These are phyloP conservation scores for Bruguiera hainesii DNA, from an alignment of 441 rosid species.

Conservation along the genomic window DNA sequence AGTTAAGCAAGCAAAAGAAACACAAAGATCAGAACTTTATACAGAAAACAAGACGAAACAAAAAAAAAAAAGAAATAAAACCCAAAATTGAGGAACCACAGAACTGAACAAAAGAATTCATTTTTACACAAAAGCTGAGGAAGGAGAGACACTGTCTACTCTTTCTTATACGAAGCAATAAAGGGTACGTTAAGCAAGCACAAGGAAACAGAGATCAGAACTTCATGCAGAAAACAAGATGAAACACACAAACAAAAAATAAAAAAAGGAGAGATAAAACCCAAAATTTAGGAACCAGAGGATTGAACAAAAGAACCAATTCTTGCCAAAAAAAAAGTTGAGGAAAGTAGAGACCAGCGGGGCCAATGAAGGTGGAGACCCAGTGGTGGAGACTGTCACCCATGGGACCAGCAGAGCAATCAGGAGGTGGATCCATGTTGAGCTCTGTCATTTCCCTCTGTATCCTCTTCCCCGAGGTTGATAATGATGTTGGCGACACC, in stretches of 20 bases:
- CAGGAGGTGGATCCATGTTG: conserved; percentile 65
- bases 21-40: not conserved
- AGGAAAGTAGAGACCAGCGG: conserved; percentile 40
- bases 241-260: not conserved
- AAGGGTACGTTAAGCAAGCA: not conserved
- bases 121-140: not conserved
- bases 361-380: conserved; percentile 85
- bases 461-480: conserved; percentile 87
- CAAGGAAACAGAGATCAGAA: not conserved
- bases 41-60: not conserved
- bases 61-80: not conserved
- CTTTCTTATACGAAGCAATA: not conserved
- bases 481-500: conserved; percentile 75
- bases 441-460: conserved; percentile 86
- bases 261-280: not conserved
- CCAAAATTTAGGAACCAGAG: not conserved
- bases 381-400: conserved; percentile 91
- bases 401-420: conserved; percentile 87
- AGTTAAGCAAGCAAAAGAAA: not conserved
- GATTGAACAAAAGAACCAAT: not conserved
- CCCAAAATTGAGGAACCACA: conserved; percentile 2
- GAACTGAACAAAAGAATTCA: not conserved
- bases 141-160: conserved; percentile 12
- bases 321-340: not conserved
- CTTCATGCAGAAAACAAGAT: not conserved